Evolutionary conservation across 2,329 filamentous ascomycete genomes (phyloP), one percentile per base, ranked within the genome.

Genomic region (Aspergillus pseudoterreus): DNA sequence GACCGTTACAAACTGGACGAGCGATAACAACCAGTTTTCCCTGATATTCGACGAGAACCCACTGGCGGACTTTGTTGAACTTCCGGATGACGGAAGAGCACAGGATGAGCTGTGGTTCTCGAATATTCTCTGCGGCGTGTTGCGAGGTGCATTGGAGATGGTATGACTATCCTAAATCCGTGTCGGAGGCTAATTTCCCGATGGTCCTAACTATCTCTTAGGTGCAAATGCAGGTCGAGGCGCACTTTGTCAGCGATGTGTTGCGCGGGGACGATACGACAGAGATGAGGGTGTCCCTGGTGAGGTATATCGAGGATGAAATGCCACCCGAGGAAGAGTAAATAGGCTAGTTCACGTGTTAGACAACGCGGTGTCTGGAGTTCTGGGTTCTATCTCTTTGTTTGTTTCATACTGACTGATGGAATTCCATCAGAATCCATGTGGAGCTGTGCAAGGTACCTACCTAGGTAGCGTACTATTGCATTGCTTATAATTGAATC

Each of bases 81-180:
- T 99, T 41, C 94, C 94, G 1, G 94, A 99, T 68, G 94, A 99
- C 72, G 94, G 92, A 47, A 82, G 91, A 57, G 90, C 94, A 3
- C 94, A 99, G 72, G 92, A 96, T 65, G 92, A 97, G 75, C 78
- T 99, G 36, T 99, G 94, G 94, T 99, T 95, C 72, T 96, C 91
- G 4, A 99, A 97, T 72, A 95, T 99, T 51, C 81, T 97, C 41
- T 96, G 94, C 63, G 94, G 94, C 41, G 89, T 99, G 41, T 76
- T 99, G 55, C 81, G 94, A 61, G 94, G 94, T 12, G 87, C 92
- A 1, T 73, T 99, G 53, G 94, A 99, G 72, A 99, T 99, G 94
- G 92, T 97, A 66, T 60, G 75, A 24, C 11, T 33, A 33, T 15
- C 19, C 27, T 24, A 43, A 35, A 12, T 39, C 15, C 22, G 9